Base-by-base conservation (phyloP, 2,329 filamentous ascomycete genomes). In the Aureobasidium sp. region DNA sequence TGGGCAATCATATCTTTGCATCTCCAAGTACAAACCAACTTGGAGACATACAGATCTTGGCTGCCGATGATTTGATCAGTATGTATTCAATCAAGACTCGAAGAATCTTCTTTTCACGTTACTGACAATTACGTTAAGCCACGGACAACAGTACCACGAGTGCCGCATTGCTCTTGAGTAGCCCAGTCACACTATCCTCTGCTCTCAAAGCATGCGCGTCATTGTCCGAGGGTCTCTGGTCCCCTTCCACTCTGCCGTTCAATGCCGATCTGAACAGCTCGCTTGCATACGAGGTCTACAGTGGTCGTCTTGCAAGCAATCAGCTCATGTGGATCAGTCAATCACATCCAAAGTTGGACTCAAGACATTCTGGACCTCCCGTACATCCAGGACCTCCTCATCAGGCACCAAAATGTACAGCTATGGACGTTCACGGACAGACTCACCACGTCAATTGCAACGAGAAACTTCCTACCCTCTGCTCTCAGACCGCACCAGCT, bases 401-500 rank as follows among this genome's bases (percentile, higher is more conserved):
- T 18, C 55, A 47, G n/a, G 15, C 42, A 45, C 40, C 40, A 27
- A 20, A 50, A 48, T 67, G 65, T 54, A 42, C 47, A 13, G 65
- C 65, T 3, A 59, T 67, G 15, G 36, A 64, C n/a, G 43, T 54
- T 45, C 10, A 54, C 16, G 65, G 65, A 36, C 31, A 55, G 2
- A 38, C 27, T 4, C 62, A 66, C 38, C 27, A 43, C 15, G 20
- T 64, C 27, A 25, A 27, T 53, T 70, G 68, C 45, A 36, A 47
- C 15, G 33, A 51, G 9, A 58, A 66, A 33, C 61, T 73, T 29
- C 69, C 70, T 16, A 67, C 61, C 27, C 58, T 73, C 18, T 72
- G 71, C 43, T 68, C 71, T 5, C 71, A 73, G 31, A 71, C 67
- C 42, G 71, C 71, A 16, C 67, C 68, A 18, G 66, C 70, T 33